Evolutionary conservation across 75 land plant genomes (phyloP).

Genomic region (Selaginella moellendorffii): DNA sequence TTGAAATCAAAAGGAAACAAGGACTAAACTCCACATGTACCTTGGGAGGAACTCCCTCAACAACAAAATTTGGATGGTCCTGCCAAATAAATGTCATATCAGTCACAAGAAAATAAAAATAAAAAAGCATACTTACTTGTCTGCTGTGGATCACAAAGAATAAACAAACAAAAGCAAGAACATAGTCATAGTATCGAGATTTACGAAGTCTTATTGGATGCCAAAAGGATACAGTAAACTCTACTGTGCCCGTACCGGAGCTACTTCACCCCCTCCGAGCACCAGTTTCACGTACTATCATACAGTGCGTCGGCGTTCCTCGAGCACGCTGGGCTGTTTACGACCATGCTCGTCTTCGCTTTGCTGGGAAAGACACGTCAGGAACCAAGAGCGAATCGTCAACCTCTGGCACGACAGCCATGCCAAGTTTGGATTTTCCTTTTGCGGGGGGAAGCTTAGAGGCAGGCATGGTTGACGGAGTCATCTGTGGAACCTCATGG

Average conservation of each 20-base stretch:
- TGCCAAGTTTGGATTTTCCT: background rate
- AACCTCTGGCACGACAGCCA: background rate
- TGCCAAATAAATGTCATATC: background rate
- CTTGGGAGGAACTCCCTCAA: background rate
- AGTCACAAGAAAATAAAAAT: background rate
- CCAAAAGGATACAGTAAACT: background rate
- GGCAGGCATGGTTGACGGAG: background rate
- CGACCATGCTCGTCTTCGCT: background rate
- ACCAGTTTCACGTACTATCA: too few relatives aligned
- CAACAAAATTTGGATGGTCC: background rate
- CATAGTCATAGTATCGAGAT: too few relatives aligned
- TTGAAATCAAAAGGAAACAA: too few relatives aligned
- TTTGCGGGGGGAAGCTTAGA: background rate
- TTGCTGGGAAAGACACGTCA: background rate
- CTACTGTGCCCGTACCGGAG: background rate
- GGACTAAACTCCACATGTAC: background rate
- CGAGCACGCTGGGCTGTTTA: too few relatives aligned
- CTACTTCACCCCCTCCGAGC: too few relatives aligned
- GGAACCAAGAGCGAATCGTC: background rate
- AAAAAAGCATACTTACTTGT: background rate
- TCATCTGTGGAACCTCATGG: slow-evolving; percentile 56
- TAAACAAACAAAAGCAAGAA: too few relatives aligned
- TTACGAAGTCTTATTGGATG: background rate
- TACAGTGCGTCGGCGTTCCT: too few relatives aligned
- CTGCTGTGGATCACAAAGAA: background rate